Percentiles rank a stretch among this genome's conserved stretches.
These are phyloP conservation scores for Kluyveromyces marxianus DNA, from an alignment of 1,139 yeast species.

Conservation along the genomic window DNA sequence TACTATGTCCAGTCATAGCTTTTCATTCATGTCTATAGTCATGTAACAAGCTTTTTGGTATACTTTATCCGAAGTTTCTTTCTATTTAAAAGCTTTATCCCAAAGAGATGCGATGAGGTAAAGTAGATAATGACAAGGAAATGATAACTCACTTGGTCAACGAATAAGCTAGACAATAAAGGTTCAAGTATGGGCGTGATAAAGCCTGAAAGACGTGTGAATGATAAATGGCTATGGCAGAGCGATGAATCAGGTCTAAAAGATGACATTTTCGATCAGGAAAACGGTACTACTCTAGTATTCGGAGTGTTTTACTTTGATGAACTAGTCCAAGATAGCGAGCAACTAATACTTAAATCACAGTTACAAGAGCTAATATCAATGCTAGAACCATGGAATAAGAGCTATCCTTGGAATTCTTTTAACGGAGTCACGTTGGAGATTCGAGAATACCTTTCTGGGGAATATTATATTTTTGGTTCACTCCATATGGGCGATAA, in stretches of 20 bases:
- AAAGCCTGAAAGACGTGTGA: conserved; percentile 2
- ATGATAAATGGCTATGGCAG: conserved; percentile 23
- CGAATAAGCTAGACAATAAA: no score
- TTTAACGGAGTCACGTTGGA: conserved; percentile 18
- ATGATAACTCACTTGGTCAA: no score
- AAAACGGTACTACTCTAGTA: conserved; percentile 17
- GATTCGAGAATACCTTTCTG: conserved; percentile 6
- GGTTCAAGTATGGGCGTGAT: not conserved
- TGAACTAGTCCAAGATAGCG: conserved; percentile 11
- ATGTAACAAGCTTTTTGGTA: no score
- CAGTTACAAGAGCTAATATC: conserved; percentile 17
- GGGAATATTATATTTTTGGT: conserved; percentile 19
- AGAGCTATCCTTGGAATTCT: conserved; percentile 38
- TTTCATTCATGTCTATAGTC: no score
- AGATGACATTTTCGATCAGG: conserved; percentile 15
- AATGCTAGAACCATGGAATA: conserved; percentile 35
- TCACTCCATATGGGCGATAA: conserved; percentile 25
- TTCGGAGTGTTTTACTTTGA: conserved; percentile 27
- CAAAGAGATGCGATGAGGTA: not conserved
- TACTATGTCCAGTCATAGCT: no score
- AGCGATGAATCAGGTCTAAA: conserved; percentile 13
- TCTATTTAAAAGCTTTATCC: not conserved
- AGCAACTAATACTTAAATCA: conserved; percentile 8
- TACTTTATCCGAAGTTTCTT: no score
- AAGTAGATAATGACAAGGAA: not conserved